These are phyloP conservation scores for Globisporangium spiculum DNA, from an alignment of 352 stramenopile species.

Conservation along the genomic window DNA sequence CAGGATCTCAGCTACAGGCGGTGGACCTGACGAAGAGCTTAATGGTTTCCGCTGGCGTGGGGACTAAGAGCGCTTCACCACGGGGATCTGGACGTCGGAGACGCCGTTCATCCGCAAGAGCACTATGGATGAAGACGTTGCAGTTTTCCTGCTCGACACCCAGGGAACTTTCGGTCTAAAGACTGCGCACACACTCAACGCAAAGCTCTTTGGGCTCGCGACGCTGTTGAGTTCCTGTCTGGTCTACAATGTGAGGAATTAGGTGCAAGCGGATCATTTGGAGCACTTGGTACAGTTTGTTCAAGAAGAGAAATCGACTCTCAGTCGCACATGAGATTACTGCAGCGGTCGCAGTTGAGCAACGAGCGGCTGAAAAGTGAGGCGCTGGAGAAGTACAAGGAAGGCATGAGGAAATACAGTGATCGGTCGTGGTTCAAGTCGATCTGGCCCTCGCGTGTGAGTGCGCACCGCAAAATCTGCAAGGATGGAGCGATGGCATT, in stretches of 20 bases:
- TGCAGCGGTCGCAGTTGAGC: not conserved
- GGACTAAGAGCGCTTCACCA: not conserved
- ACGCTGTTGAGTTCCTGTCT: not conserved
- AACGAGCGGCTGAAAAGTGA: not conserved
- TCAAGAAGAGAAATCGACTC: not conserved
- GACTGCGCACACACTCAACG: not conserved
- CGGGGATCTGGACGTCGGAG: not conserved
- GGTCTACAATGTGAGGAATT: not conserved
- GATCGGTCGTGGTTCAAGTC: not conserved
- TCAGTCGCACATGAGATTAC: not conserved
- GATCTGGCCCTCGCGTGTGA: not conserved
- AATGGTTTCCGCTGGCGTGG: not conserved
- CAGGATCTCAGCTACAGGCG: too few species aligned
- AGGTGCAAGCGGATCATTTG: not conserved
- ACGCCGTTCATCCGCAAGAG: not conserved
- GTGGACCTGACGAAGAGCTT: not conserved
- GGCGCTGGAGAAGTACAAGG: not conserved
- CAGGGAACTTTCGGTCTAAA: not conserved
- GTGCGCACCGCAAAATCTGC: not conserved
- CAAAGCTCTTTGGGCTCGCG: not conserved
- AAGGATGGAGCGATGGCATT: not conserved
- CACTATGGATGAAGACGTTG: not conserved
- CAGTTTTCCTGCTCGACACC: not conserved
- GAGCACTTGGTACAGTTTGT: not conserved
- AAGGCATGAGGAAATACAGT: not conserved